These are phyloP conservation scores for Podaxis carcinomalis DNA, from an alignment of 768 basidiomycete species.

Conservation along the genomic window DNA sequence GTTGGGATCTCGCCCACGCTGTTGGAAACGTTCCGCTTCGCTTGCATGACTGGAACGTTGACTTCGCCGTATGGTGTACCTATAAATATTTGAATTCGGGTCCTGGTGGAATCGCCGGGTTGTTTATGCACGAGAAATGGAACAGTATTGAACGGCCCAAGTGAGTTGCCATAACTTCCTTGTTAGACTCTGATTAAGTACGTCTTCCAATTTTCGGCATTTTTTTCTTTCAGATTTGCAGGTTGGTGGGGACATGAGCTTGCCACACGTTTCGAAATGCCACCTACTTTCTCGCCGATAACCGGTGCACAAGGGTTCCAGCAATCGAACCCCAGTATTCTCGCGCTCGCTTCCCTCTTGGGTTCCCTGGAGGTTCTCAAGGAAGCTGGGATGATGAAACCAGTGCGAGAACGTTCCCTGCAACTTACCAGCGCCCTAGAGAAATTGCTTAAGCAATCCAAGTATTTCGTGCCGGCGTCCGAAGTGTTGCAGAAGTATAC, in stretches of 20 bases:
- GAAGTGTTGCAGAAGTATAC: conserved; percentile 20
- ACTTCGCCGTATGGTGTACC: conserved; percentile 98
- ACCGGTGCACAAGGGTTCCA: conserved; percentile 93
- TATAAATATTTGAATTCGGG: conserved; percentile 98
- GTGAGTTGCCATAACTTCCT: conserved; percentile 33
- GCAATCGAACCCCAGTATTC: conserved; percentile 89
- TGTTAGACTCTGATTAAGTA: neutral
- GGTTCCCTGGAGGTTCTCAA: conserved; percentile 82
- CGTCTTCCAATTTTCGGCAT: neutral
- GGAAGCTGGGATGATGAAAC: conserved; percentile 67
- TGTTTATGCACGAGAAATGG: conserved; percentile 87
- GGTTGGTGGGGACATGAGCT: conserved; percentile 99
- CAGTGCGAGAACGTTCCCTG: conserved; percentile 66
- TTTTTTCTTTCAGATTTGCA: conserved; percentile 52
- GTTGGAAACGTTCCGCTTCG: conserved; percentile 88
- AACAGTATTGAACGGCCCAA: conserved; percentile 55
- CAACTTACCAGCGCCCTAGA: conserved; percentile 72
- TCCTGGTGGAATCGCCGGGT: conserved; percentile 94
- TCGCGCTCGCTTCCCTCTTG: conserved; percentile 74
- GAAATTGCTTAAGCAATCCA: conserved; percentile 51
- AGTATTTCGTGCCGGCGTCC: conserved; percentile 53
- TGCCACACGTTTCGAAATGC: conserved; percentile 87
- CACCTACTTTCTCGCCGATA: conserved; percentile 74
- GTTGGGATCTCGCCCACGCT: conserved; percentile 96
- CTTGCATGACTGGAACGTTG: conserved; percentile 91